phyloP scores from a whole-genome alignment of 331 rosid genomes.

The Malus hybrid region DNA sequence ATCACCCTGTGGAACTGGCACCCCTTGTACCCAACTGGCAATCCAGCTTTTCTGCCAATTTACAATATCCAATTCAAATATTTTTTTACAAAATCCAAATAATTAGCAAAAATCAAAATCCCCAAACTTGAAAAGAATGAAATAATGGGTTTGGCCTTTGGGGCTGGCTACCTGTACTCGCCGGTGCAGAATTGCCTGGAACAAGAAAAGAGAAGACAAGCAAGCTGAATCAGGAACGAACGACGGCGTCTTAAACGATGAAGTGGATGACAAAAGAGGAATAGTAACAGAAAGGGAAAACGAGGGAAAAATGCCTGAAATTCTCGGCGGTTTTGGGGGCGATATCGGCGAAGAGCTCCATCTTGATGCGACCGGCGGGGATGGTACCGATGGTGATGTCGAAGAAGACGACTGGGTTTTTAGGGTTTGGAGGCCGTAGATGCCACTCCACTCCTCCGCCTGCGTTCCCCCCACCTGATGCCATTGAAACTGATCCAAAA shows the following conservation, averaged over 20 bases:
- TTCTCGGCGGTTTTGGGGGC: slow-evolving; percentile 88
- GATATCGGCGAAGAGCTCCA: slow-evolving; percentile 97
- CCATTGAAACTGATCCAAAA: slow-evolving; percentile 24
- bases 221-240: slow-evolving; percentile 1
- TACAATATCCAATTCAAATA: not conserved
- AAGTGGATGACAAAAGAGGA: not conserved
- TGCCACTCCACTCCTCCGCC: slow-evolving; percentile 83
- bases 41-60: slow-evolving; percentile 72
- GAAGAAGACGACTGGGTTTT: slow-evolving; percentile 94
- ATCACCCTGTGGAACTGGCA: slow-evolving; percentile 96
- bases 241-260: not conserved
- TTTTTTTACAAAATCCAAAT: not conserved
- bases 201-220: not conserved
- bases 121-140: not conserved
- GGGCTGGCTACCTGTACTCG: slow-evolving; percentile 52
- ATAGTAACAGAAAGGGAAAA: not conserved
- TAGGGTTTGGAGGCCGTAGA: slow-evolving; percentile 92
- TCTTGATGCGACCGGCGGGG: slow-evolving; percentile 94
- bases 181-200: slow-evolving; percentile 97
- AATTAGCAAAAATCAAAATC: not conserved
- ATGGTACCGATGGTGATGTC: slow-evolving; percentile 91
- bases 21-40: slow-evolving; percentile 90
- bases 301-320: slow-evolving; percentile 43
- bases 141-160: not conserved
- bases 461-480: slow-evolving; percentile 36